Percentiles rank a stretch among this genome's conserved stretches.
Evolutionary conservation across 2,329 filamentous ascomycete genomes (phyloP).

Genomic region (Botrytis deweyae): DNA sequence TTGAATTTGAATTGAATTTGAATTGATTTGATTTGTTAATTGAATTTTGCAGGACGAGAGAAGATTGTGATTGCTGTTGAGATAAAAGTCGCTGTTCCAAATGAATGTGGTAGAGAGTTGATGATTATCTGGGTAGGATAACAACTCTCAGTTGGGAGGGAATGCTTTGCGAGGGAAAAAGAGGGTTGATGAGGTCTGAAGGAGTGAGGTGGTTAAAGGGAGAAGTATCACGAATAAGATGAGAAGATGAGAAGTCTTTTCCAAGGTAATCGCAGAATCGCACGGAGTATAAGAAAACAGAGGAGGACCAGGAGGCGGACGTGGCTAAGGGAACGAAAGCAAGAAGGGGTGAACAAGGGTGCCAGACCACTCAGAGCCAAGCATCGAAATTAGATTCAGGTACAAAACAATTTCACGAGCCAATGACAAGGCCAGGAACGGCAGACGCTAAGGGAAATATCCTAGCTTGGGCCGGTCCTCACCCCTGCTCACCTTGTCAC

Average conservation of each 20-base stretch:
- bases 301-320: neutral
- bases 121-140: conserved; percentile 9
- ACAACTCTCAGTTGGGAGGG: conserved; percentile 40
- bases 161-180: conserved; percentile 30
- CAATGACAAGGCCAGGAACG: neutral
- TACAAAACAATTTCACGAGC: neutral
- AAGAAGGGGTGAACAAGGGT: conserved; percentile 12
- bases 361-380: neutral
- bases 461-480: neutral
- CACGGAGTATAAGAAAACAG: neutral
- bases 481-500: neutral
- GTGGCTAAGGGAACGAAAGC: conserved; percentile 5
- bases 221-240: conserved; percentile 14
- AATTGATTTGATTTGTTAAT: conserved; percentile 2
- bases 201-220: neutral
- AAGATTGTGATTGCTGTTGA: conserved; percentile 18
- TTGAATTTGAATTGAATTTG: conserved; percentile 9
- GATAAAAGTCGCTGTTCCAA: conserved; percentile 38
- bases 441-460: neutral
- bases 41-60: conserved; percentile 23
- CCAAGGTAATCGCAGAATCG: neutral
- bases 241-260: neutral
- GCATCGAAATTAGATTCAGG: conserved; percentile 10
- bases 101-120: conserved; percentile 42
- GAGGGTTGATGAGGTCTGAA: conserved; percentile 14